Base-by-base conservation (phyloP, 371 early-diverging fungal species). In the Parasitella parasitica region DNA sequence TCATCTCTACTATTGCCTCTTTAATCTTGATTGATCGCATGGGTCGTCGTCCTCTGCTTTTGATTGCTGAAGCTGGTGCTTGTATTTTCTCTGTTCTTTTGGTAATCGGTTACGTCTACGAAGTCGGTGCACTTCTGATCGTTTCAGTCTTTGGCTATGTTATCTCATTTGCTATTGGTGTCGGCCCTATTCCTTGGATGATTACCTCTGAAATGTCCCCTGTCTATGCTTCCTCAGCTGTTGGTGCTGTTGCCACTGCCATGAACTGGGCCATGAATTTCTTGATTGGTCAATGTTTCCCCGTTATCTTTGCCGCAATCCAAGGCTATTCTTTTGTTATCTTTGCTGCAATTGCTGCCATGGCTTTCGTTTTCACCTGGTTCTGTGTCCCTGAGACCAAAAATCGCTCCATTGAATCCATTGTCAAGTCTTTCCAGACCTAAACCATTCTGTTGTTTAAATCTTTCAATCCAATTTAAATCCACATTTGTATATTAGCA, bases 171-270 rank as follows among this genome's bases (percentile, higher is more conserved):
- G 91, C 91, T 36, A 71, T 95, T 26, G 97, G 94, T 11, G 66
- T 95, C 2, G 93, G 94, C 6, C 87, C 89, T 0, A 90, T 94
- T 57, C 91, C 94, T 7, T 94, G 93, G 91, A 71, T 91, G 62
- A 64, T 91, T 20, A 84, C 86, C 7, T 82, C 90, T 1, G 92
- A 92, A 61, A 63, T 93, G 57, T 76, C 89, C 39, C 90, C 91
- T 0, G 83, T 85, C 0, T 82, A 86, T 13, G 70, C 88, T 3
- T 83, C 87, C 4, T 83, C 86, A 9, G 79, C 85, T 8, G 69
- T 75, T 20, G 75, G 75, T 36, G 66, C 73, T 13, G 50, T 87
- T 4, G 85, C 86, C 12, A 83, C 86, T 6, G 80, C 77, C 3
- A 70, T 84, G 13, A 91, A 91, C 64, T 89, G 90, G 88, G 63